These are phyloP conservation scores for Elongisporangium anandrum DNA, from an alignment of 352 stramenopile genomes.

Conservation along the genomic window DNA sequence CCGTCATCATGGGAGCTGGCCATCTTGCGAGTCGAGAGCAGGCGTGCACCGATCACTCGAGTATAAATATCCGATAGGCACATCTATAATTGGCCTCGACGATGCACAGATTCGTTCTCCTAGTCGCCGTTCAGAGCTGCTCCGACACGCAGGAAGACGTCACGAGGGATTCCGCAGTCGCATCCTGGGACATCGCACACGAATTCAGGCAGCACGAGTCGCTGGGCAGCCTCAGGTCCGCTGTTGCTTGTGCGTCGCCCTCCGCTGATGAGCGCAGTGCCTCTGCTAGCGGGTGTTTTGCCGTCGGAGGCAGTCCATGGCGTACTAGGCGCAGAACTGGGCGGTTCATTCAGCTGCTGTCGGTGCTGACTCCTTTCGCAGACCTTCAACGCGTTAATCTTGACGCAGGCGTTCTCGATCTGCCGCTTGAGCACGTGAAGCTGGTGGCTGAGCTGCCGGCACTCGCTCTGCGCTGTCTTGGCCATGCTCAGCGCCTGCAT, in stretches of 20 bases:
- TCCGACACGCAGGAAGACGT: constrained; percentile 52
- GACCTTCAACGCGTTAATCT: constrained; percentile 31
- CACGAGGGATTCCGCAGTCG: constrained; percentile 46
- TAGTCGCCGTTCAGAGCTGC: constrained; percentile 47
- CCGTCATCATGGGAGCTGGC: no score
- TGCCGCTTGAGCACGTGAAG: constrained; percentile 43
- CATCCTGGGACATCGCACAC: constrained; percentile 56
- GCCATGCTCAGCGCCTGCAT: constrained; percentile 24
- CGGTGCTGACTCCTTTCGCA: constrained; percentile 5
- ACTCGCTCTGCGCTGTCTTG: constrained; percentile 30
- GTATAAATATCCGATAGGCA: no score
- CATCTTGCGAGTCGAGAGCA: no score
- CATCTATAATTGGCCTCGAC: neutral
- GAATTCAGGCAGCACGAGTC: constrained; percentile 9
- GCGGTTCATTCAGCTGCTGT: constrained; percentile 5
- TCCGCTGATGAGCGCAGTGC: constrained; percentile 3
- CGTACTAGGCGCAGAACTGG: neutral
- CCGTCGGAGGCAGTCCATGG: neutral
- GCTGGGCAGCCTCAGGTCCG: neutral
- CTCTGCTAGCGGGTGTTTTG: constrained; percentile 10
- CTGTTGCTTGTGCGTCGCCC: constrained; percentile 3
- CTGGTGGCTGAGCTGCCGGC: constrained; percentile 15
- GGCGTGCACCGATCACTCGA: no score
- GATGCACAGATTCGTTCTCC: neutral
- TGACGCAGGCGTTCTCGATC: constrained; percentile 46